Percentiles rank a stretch among this genome's conserved stretches.
These are phyloP conservation scores for Ajuga reptans DNA, from an alignment of 305 asterid genomes.

Conservation along the genomic window DNA sequence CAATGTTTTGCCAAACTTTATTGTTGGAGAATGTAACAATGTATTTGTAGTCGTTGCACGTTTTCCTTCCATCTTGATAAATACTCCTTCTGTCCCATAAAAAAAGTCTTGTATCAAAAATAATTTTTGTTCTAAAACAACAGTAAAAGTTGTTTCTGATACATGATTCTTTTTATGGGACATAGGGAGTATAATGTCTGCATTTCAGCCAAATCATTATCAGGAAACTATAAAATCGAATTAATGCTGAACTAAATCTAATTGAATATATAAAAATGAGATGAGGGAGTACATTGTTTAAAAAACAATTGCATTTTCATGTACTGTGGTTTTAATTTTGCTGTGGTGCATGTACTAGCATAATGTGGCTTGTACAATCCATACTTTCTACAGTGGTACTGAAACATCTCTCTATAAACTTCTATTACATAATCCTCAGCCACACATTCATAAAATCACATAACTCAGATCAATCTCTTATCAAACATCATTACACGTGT, in stretches of 20 bases:
- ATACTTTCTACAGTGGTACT: constrained; percentile 9
- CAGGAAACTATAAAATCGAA: background rate
- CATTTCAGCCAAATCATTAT: background rate
- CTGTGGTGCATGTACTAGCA: background rate
- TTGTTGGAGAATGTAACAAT: background rate
- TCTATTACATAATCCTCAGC: constrained; percentile 30
- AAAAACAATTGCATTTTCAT: background rate
- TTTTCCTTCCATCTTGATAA: background rate
- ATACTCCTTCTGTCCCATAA: no score
- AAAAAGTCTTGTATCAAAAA: no score
- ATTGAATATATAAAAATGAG: background rate
- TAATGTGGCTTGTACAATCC: background rate
- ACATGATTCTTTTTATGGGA: no score
- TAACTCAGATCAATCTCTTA: constrained; percentile 19
- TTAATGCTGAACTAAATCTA: no score
- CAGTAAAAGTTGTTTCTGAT: no score
- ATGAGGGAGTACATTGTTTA: background rate
- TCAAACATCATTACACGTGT: constrained; percentile 44
- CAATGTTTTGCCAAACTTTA: background rate
- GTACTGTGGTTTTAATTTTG: background rate
- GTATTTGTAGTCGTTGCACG: background rate
- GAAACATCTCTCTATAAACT: constrained; percentile 14
- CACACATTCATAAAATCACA: constrained; percentile 32
- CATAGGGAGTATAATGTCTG: background rate
- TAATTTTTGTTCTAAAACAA: no score